These are phyloP conservation scores for Cutaneotrichosporon cavernicola DNA, from an alignment of 1,284 basidiomycete species.

Conservation along the genomic window DNA sequence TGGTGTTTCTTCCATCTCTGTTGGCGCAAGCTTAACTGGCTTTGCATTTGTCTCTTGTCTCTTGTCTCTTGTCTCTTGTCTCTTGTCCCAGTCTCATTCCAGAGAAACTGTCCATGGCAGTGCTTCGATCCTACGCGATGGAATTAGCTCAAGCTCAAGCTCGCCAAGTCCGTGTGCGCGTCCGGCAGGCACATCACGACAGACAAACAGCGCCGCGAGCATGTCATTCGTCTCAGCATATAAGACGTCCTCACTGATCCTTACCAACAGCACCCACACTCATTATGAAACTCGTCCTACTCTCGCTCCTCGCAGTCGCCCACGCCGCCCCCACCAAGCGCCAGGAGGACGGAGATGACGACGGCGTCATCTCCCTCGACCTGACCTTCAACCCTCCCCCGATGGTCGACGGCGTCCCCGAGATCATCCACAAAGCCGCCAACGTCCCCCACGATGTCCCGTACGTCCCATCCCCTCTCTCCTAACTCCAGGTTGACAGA, in stretches of 20 bases:
- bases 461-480: neutral
- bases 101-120: no score
- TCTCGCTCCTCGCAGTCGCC: neutral
- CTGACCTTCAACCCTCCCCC: neutral
- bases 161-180: no score
- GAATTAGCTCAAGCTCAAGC: no score
- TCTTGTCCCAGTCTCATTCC: no score
- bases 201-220: no score
- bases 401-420: neutral
- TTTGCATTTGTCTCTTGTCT: no score
- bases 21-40: no score
- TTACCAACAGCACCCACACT: neutral
- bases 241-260: neutral
- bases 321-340: constrained; percentile 1
- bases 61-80: no score
- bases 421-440: neutral
- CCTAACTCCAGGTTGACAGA: constrained; percentile 16
- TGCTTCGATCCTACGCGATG: no score
- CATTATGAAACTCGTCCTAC: neutral
- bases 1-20: no score
- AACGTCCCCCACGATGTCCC: constrained; percentile 1
- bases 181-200: no score
- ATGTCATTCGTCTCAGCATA: no score
- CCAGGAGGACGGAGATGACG: neutral
- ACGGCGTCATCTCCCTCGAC: constrained; percentile 1